Evolutionary conservation across 208 protist genomes (phyloP), one percentile per base, ranked within the genome.

Genomic region (Leishmania turanica): DNA sequence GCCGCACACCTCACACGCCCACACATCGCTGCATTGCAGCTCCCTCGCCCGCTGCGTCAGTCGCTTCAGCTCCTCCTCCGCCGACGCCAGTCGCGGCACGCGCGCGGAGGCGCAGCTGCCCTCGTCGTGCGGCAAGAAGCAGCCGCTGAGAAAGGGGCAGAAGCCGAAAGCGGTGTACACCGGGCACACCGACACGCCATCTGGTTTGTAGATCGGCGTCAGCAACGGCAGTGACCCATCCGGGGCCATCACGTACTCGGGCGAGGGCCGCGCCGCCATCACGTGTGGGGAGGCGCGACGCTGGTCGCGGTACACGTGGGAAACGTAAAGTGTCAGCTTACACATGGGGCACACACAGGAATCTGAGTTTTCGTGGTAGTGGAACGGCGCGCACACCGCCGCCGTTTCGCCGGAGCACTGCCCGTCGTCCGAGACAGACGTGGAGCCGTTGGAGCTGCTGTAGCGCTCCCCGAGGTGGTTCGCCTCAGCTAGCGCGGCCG

Each of bases 1-100:
- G 37, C 95, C 93, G 75, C 95, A 98, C 27, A 97, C 91, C 9
- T 86, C 84, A 80, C 95, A 98, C 49, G 24, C 58, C 93, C 95
- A 98, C 31, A 92, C 51, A 11, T 89, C 86, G 54, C 84, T 68
- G 70, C 87, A 84, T 37, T 80, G 83, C 74, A 95, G 79, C 49
- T 71, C 66, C n/a, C 37, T 78, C 27, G 88, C 88, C 64, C 90
- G 87, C 65, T 69, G 71, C 66, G 84, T 31, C 66, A 97, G 77
- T 15, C 92, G 91, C 53, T 92, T 74, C 68, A 96, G 78, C 84
- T 96, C 93, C 60, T 58, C 88, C 5, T 92, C 88, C 6, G 88
- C 88, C 6, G 79, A 85, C 17, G 37, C 78, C 49, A 77, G 64
- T 37, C 81, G 90, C 64, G 64, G 34, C 75, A 92, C 83, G 27